Evolutionary conservation across 2,329 filamentous ascomycete species (phyloP), one percentile per base, ranked within the genome.

Genomic region (Arthroderma sp.): DNA sequence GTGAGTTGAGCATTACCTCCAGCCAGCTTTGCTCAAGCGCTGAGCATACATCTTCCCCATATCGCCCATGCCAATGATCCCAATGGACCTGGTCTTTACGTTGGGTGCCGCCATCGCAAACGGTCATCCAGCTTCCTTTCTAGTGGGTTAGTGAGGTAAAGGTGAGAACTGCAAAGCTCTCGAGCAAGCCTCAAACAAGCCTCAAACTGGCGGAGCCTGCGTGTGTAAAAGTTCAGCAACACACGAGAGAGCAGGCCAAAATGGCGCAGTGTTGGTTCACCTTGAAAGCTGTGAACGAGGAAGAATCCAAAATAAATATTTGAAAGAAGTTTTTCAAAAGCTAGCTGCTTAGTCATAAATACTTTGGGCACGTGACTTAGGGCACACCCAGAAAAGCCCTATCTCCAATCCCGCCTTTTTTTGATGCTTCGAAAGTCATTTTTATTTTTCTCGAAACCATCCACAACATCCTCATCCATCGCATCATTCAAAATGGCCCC

Each of bases 21-120:
- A 98, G 68, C 93, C 93, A 69, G 91, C 93, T 69, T 83, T 82
- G 73, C 88, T 90, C 67, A 98, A 81, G 69, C 84, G 83, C 68
- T 86, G 83, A 68, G 93, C 88, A 73, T 98, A 98, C 89, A 98
- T 94, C 80, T 86, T 95, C 68, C 93, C 93, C 93, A 98, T 98
- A 68, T 96, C 91, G 63, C 93, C 93, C 91, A 98, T 96, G 60
- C 93, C 93, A 71, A 98, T 98, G 68, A 98, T 87, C 64, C 93
- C 93, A 64, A 98, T 81, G 61, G 86, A 83, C 70, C 88, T 88
- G 67, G 81, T 78, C 65, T 85, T 81, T 11, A 33, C 21, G 33
- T 17, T 47, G 21, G 58, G 15, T 11, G 23, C 28, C 52, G 59
- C 56, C 43, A 60, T 60, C 35, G 28, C n/a, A 2, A 38, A 19